Percentiles rank a stretch among this genome's conserved stretches.
phyloP scores from a whole-genome alignment of 2,329 filamentous ascomycete species.

The Amesomyces nigricolor region DNA sequence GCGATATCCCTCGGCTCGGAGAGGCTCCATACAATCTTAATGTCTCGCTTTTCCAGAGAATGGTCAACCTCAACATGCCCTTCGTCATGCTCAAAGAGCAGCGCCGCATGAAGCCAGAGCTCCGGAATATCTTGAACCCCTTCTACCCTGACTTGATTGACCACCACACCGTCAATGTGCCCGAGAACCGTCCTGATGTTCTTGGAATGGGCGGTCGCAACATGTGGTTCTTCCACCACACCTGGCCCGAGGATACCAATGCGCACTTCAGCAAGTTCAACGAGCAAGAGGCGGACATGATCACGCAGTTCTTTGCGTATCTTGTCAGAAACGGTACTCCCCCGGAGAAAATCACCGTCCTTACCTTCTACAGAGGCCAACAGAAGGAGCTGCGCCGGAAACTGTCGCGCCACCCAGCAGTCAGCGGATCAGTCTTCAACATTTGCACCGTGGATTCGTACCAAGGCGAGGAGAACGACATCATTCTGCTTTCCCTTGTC shows the following conservation, averaged over 20 bases:
- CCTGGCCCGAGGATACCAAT: slow-evolving; percentile 60
- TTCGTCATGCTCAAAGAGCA: slow-evolving; percentile 63
- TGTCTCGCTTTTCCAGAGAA: slow-evolving; percentile 72
- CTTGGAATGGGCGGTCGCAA: slow-evolving; percentile 35
- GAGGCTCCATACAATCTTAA: slow-evolving; percentile 59
- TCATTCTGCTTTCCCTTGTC: slow-evolving; percentile 75
- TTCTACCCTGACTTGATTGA: slow-evolving; percentile 45
- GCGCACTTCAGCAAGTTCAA: slow-evolving; percentile 64
- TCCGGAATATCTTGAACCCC: slow-evolving; percentile 41
- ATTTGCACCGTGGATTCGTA: slow-evolving; percentile 84
- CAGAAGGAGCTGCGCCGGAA: slow-evolving; percentile 55
- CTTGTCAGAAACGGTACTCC: slow-evolving; percentile 61
- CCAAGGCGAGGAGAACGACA: slow-evolving; percentile 84
- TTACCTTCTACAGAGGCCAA: slow-evolving; percentile 88
- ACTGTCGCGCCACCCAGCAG: slow-evolving; percentile 33
- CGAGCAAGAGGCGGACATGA: slow-evolving; percentile 66
- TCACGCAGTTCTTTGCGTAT: slow-evolving; percentile 66
- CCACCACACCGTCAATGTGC: slow-evolving; percentile 36
- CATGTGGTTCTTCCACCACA: slow-evolving; percentile 42
- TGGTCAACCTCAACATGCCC: slow-evolving; percentile 60
- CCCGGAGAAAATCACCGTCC: slow-evolving; percentile 61
- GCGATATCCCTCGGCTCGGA: slow-evolving; percentile 55
- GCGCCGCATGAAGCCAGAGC: slow-evolving; percentile 49
- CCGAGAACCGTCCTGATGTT: slow-evolving; percentile 35
- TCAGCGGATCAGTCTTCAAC: slow-evolving; percentile 39